Evolutionary conservation across 345 rosid species (phyloP), one percentile per base, ranked within the genome.

Genomic region (Microcos paniculata): DNA sequence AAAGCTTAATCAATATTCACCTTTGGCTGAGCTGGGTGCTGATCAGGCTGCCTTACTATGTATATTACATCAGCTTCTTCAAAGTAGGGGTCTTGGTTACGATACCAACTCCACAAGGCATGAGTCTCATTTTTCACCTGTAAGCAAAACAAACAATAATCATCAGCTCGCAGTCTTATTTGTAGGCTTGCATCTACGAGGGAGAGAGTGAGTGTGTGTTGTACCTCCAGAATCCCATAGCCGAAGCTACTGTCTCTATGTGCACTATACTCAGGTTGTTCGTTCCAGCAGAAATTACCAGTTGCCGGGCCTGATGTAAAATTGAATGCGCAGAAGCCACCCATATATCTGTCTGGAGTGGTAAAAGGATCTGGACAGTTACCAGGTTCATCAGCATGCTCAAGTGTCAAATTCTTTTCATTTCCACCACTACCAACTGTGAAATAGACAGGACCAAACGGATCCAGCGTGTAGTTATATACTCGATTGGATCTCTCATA

Each of bases 231-330:
- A 71, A 90, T 90, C 64, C 98, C 99, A 78, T 91, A 97, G 73
- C 99, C 99, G 33, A 93, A 93, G 84, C 99, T 96, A 79, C 92
- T 89, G 73, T 96, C 97, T 82, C 99, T 85, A 69, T 88, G 85
- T 67, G 97, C 99, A 70, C 96, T 93, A 77, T 87, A 96, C 28
- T 96, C 97, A 2, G 98, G 99, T 72, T 96, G 99, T 74, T 71
- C 76, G 58, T 93, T 90, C 99, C 99, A 92, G 75, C 99, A 96
- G 80, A 93, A 96, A 23, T 82, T 85, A 51, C 94, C 97, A 35
- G 86, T 61, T 15, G 89, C 86, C 1, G 87, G 91, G 15, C 91
- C 94, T 53, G 91, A 84, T 51, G 98, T 90, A 68, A 93, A 93
- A 82, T 96, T 96, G 77, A 78, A 84, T 6, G 89, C 94, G 43